A percentile compares a stretch with the other conserved stretches of the same genome.
Evolutionary conservation across 441 rosid genomes (phyloP).

Genomic region (Syzygium malaccense): DNA sequence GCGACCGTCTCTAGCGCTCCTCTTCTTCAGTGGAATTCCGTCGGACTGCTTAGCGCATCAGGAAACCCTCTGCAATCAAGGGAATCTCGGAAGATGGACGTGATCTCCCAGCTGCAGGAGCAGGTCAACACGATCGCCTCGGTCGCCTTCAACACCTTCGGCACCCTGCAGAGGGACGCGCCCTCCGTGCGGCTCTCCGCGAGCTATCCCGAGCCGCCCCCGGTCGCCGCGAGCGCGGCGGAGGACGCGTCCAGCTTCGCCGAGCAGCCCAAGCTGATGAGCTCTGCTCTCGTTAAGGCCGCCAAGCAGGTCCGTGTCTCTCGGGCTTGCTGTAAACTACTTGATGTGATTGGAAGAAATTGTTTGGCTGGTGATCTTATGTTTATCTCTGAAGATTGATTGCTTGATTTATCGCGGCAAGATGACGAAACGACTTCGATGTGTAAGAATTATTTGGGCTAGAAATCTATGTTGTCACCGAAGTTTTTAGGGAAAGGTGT

Average conservation of each 20-base stretch:
- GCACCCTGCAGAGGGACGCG: conserved; percentile 78
- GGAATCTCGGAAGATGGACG: conserved; percentile 45
- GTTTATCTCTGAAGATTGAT: background rate
- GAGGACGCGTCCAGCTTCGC: conserved; percentile 45
- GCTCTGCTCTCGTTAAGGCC: conserved; percentile 78
- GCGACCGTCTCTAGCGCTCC: background rate
- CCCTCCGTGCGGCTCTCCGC: conserved; percentile 79
- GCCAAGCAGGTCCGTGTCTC: conserved; percentile 72
- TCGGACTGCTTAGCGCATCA: background rate
- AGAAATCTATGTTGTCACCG: background rate
- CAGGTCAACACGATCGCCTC: conserved; percentile 78
- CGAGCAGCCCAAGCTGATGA: conserved; percentile 77
- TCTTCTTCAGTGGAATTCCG: background rate
- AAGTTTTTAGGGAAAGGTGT: background rate
- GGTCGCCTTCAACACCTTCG: conserved; percentile 68
- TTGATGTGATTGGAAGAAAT: background rate
- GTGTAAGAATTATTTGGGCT: background rate
- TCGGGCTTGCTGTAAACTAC: background rate
- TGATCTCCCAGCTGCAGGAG: conserved; percentile 93
- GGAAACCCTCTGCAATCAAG: background rate
- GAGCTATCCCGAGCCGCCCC: conserved; percentile 76
- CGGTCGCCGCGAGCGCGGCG: conserved; percentile 20
- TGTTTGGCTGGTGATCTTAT: background rate
- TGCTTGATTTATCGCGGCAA: background rate
- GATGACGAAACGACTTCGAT: background rate